phyloP scores from a whole-genome alignment of 2,329 filamentous ascomycete genomes.

The Microcera coccophila region DNA sequence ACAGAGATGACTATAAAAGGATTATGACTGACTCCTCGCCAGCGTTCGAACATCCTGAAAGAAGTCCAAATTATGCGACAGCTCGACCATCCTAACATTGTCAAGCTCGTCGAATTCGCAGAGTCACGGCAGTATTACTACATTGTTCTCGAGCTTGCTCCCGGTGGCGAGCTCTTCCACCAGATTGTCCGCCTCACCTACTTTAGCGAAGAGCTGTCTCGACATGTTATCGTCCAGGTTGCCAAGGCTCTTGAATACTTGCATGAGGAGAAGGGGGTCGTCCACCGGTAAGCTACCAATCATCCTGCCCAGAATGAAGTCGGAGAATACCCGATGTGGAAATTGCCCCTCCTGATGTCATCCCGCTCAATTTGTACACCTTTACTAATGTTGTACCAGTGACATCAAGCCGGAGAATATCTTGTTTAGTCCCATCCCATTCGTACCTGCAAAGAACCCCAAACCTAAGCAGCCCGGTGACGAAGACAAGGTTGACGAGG shows the following conservation, averaged over 20 bases:
- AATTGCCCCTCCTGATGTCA: slow-evolving; percentile 31
- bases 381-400: slow-evolving; percentile 46
- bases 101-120: slow-evolving; percentile 88
- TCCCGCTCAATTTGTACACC: slow-evolving; percentile 17
- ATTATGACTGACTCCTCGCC: slow-evolving; percentile 29
- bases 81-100: slow-evolving; percentile 92
- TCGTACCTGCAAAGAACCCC: slow-evolving; percentile 73
- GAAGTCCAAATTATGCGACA: slow-evolving; percentile 99
- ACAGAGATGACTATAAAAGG: slow-evolving; percentile 12
- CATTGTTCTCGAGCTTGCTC: slow-evolving; percentile 91
- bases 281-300: slow-evolving; percentile 75
- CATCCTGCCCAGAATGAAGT: background rate
- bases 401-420: slow-evolving; percentile 99
- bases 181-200: slow-evolving; percentile 98
- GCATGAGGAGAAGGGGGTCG: slow-evolving; percentile 90
- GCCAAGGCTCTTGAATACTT: slow-evolving; percentile 92
- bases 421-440: slow-evolving; percentile 81
- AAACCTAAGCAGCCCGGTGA: slow-evolving; percentile 82
- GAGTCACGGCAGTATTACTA: slow-evolving; percentile 96
- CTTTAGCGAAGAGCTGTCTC: slow-evolving; percentile 91
- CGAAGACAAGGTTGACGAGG: slow-evolving; percentile 95
- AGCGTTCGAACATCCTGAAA: slow-evolving; percentile 97
- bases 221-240: slow-evolving; percentile 92
- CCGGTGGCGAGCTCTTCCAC: slow-evolving; percentile 94
- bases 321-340: background rate